Base-by-base conservation (phyloP, 2,329 filamentous ascomycete species). In the Lasiodiplodia sp. region DNA sequence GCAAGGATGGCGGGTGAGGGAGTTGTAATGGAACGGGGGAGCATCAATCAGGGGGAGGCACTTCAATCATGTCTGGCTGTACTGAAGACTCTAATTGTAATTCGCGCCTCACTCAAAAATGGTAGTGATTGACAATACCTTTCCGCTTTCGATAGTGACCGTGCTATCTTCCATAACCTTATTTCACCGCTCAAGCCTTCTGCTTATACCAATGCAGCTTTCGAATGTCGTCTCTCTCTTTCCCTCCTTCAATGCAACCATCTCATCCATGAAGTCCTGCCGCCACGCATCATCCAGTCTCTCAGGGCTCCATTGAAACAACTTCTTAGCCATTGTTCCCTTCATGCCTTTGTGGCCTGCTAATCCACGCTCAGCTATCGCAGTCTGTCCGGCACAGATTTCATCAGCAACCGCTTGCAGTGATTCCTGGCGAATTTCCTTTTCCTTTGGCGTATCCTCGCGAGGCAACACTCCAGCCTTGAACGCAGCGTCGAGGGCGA, bases 361-460 rank as follows among this genome's bases (percentile, higher is more conserved):
- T 69, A 70, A 71, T 3, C 70, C 71, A 2, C 69, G 67, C 53
- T 71, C 68, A 1, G 71, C 71, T 25, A 72, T 68, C 37, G 72
- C 69, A 0, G n/a, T 31, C 31, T 68, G 66, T 4, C 72, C 69
- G 14, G 67, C 70, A 25, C 23, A 53, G 23, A 53, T 3, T 63
- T 71, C 40, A 73, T 72, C 70, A 12, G 71, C 68, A 40, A 72
- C 70, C 5, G 70, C 69, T 10, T 72, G 21, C n/a, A 73, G 21
- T 4, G 66, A 37, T 11, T 69, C 70, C 16, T 69, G 49, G 55
- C 52, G 60, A 52, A 73, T 70, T 31, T 73, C 71, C 51, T 65
- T 71, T 8, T 71, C 28, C 18, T 73, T 56, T 6, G 72, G 70
- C 4, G 70, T 71, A 25, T 64, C 70, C 4, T 70, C 71, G 0